Conservation (phyloP, 208 protist genomes). For the Borovskyia barvae region DNA sequence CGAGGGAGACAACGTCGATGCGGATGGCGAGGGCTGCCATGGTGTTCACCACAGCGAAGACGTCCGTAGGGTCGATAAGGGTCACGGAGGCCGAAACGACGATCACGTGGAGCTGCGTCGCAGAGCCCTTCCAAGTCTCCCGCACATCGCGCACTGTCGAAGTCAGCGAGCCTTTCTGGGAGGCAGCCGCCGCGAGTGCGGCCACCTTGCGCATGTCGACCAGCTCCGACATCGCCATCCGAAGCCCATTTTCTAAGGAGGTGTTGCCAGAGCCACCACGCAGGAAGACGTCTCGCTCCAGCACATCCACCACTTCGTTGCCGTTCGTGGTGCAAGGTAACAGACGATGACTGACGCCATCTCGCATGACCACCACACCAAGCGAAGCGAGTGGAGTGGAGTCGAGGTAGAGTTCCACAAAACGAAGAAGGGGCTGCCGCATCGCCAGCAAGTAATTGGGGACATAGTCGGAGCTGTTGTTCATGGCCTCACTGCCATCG, state of each 20-base stretch:
- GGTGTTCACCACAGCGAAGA: constrained; percentile 58
- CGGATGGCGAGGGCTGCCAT: constrained; percentile 42
- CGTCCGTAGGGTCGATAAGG: constrained; percentile 75
- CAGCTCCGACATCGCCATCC: constrained; percentile 71
- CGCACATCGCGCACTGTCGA: not conserved
- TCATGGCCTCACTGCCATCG: constrained; percentile 85
- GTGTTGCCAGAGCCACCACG: constrained; percentile 72
- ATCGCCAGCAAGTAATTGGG: constrained; percentile 78
- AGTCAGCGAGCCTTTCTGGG: not conserved
- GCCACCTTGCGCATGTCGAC: constrained; percentile 65
- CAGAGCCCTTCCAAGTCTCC: constrained; percentile 14
- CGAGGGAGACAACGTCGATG: constrained; percentile 69
- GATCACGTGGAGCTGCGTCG: constrained; percentile 50
- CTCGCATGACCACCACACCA: constrained; percentile 78
- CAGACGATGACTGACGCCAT: constrained; percentile 62
- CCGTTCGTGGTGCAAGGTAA: constrained; percentile 65
- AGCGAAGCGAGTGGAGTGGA: constrained; percentile 69
- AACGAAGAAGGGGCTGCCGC: constrained; percentile 51
- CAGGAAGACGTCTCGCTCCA: constrained; percentile 80
- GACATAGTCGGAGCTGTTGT: constrained; percentile 79
- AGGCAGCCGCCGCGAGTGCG: constrained; percentile 1
- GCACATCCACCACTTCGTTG: constrained; percentile 49
- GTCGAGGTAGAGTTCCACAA: constrained; percentile 64
- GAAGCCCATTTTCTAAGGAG: constrained; percentile 81
- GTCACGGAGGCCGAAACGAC: constrained; percentile 76